phyloP scores from a whole-genome alignment of 768 basidiomycete genomes.

The Clavulina sp. region DNA sequence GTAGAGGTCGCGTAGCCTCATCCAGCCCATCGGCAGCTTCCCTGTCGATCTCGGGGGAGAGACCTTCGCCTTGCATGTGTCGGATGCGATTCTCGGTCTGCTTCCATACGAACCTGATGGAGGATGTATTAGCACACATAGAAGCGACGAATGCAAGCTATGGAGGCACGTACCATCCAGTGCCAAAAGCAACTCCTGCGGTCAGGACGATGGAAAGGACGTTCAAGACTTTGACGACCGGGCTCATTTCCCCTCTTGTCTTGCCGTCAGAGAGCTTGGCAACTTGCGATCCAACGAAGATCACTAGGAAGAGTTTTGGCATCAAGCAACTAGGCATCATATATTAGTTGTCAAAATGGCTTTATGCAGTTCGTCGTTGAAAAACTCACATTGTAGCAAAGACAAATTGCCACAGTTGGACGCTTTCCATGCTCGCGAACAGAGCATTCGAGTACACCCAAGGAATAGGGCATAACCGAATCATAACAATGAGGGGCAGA shows the following conservation, averaged over 20 bases:
- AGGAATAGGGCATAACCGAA: constrained; percentile 66
- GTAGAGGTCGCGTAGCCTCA: constrained; percentile 31
- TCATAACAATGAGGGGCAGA: constrained; percentile 62
- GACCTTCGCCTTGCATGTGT: constrained; percentile 30
- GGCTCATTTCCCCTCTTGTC: constrained; percentile 58
- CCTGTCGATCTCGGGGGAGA: constrained; percentile 32
- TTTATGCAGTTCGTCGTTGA: not conserved
- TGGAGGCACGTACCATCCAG: constrained; percentile 40
- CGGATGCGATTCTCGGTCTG: constrained; percentile 45
- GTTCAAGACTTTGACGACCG: constrained; percentile 53
- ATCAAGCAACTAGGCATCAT: not conserved
- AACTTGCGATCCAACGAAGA: constrained; percentile 63
- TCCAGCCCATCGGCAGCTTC: constrained; percentile 43
- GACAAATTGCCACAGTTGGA: constrained; percentile 57
- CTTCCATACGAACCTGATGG: constrained; percentile 45
- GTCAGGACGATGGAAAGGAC: constrained; percentile 39
- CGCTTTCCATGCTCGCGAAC: constrained; percentile 47
- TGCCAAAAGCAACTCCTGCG: constrained; percentile 35
- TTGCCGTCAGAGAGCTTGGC: constrained; percentile 61
- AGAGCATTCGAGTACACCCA: constrained; percentile 77
- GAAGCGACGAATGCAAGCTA: not conserved
- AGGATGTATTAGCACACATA: no score
- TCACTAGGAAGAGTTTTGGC: constrained; percentile 54
- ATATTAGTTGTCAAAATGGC: not conserved
- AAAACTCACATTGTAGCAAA: constrained; percentile 35